Percentiles rank a stretch among this genome's conserved stretches.
These are phyloP conservation scores for Ustilago loliicola DNA, from an alignment of 1,284 basidiomycete genomes.

Conservation along the genomic window DNA sequence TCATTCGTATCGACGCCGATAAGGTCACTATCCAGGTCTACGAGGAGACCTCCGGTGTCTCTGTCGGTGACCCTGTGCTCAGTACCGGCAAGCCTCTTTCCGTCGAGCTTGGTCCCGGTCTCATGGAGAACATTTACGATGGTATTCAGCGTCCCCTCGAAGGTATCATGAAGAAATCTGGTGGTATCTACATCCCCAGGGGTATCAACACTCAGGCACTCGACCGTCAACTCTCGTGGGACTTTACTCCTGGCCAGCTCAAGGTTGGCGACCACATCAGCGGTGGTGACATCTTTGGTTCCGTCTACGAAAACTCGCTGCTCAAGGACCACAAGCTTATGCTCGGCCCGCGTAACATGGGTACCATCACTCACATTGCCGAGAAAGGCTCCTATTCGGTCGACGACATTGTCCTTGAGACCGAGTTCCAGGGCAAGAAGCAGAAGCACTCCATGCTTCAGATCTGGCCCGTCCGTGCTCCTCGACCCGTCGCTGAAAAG, in stretches of 20 bases:
- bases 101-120: slow-evolving; percentile 95
- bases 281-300: slow-evolving; percentile 95
- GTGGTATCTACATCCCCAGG: slow-evolving; percentile 93
- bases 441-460: slow-evolving; percentile 97
- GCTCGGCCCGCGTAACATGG: slow-evolving; percentile 91
- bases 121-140: slow-evolving; percentile 99
- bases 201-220: slow-evolving; percentile 98
- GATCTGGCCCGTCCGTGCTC: slow-evolving; percentile 98
- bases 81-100: slow-evolving; percentile 96
- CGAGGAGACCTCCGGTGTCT: slow-evolving; percentile 82
- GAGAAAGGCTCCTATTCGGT: slow-evolving; percentile 95
- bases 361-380: slow-evolving; percentile 92
- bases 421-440: slow-evolving; percentile 95
- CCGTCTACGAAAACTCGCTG: slow-evolving; percentile 96
- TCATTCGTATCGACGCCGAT: slow-evolving; percentile 69
- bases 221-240: slow-evolving; percentile 90
- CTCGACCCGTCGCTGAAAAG: slow-evolving; percentile 94
- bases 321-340: slow-evolving; percentile 97
- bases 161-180: slow-evolving; percentile 94
- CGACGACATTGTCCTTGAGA: slow-evolving; percentile 93
- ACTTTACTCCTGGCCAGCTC: slow-evolving; percentile 89
- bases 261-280: slow-evolving; percentile 89
- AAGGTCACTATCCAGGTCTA: slow-evolving; percentile 98
- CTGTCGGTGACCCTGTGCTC: slow-evolving; percentile 96
- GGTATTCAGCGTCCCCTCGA: slow-evolving; percentile 73